Percentiles rank a stretch among this genome's conserved stretches.
phyloP scores from a whole-genome alignment of 1,284 basidiomycete genomes.

The Melampsora larici-populina region DNA sequence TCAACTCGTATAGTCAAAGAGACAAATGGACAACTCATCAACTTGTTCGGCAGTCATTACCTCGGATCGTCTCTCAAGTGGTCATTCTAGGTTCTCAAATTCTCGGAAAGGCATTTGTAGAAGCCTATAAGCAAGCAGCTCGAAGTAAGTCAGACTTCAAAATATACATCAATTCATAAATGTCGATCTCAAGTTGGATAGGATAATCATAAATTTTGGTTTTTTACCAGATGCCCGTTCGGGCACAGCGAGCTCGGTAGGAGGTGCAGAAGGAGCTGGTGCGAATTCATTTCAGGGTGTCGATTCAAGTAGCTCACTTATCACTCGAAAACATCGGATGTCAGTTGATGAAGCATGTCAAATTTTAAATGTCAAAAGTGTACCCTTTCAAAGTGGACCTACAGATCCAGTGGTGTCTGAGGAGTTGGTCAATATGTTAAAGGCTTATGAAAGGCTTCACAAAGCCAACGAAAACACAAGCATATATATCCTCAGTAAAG shows the following conservation, averaged over 20 bases:
- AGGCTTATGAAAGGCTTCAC: slow-evolving; percentile 93
- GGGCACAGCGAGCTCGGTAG: slow-evolving; percentile 59
- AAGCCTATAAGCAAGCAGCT: slow-evolving; percentile 85
- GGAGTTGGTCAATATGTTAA: slow-evolving; percentile 38
- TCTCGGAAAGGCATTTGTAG: slow-evolving; percentile 83
- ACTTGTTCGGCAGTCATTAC: slow-evolving; percentile 48
- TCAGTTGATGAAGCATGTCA: slow-evolving; percentile 91
- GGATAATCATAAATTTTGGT: too few relatives aligned
- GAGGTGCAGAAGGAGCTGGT: slow-evolving; percentile 52
- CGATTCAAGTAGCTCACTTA: slow-evolving; percentile 67
- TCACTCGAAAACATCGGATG: slow-evolving; percentile 83
- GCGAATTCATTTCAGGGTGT: slow-evolving; percentile 67
- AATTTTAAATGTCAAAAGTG: slow-evolving; percentile 88
- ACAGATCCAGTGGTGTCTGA: slow-evolving; percentile 28
- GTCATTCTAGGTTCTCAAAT: slow-evolving; percentile 74
- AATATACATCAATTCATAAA: neutral
- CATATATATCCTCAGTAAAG: slow-evolving; percentile 94
- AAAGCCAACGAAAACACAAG: slow-evolving; percentile 69
- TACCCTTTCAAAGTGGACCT: slow-evolving; percentile 51
- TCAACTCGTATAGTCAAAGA: neutral
- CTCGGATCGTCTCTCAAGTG: slow-evolving; percentile 72
- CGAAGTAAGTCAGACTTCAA: slow-evolving; percentile 66
- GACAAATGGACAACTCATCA: neutral
- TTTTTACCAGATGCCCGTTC: slow-evolving; percentile 69
- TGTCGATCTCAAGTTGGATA: too few relatives aligned